phyloP scores from a whole-genome alignment of 257 asterid species.

The Petunia secreta region DNA sequence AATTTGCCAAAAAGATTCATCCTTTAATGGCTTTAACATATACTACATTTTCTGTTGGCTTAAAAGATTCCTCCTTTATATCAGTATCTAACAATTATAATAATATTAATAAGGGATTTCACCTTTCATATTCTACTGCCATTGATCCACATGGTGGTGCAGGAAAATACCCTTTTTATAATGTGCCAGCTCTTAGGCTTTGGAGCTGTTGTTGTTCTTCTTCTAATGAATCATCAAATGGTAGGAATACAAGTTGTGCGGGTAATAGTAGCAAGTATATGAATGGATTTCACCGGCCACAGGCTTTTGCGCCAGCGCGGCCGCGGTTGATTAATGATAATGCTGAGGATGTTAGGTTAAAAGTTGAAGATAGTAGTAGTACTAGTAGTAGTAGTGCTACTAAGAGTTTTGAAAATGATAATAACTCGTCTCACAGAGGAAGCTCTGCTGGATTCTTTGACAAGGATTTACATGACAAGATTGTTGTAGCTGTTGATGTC shows the following conservation, averaged over 20 bases:
- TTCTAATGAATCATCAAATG: background rate
- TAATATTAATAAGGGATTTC: background rate
- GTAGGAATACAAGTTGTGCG: constrained; percentile 25
- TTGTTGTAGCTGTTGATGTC: constrained; percentile 35
- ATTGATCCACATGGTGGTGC: background rate
- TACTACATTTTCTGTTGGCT: constrained; percentile 25
- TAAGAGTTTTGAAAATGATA: background rate
- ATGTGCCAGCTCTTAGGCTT: constrained; percentile 32
- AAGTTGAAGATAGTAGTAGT: background rate
- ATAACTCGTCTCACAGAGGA: constrained; percentile 3
- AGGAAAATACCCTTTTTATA: constrained; percentile 27
- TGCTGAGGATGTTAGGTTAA: constrained; percentile 40
- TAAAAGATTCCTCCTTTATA: constrained; percentile 15
- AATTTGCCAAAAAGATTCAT: constrained; percentile 17
- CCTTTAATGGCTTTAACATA: constrained; percentile 58
- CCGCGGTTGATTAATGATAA: constrained; percentile 45
- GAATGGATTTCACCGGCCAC: constrained; percentile 39
- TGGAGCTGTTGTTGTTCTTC: constrained; percentile 41
- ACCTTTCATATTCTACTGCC: background rate
- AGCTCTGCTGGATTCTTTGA: constrained; percentile 18
- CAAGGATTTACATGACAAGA: constrained; percentile 5
- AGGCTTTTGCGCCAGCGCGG: constrained; percentile 42
- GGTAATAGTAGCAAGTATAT: constrained; percentile 28
- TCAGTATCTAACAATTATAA: background rate
- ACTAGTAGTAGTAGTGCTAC: background rate